These are phyloP conservation scores for Pelargonium nanum DNA, from an alignment of 345 rosid genomes.

Conservation along the genomic window DNA sequence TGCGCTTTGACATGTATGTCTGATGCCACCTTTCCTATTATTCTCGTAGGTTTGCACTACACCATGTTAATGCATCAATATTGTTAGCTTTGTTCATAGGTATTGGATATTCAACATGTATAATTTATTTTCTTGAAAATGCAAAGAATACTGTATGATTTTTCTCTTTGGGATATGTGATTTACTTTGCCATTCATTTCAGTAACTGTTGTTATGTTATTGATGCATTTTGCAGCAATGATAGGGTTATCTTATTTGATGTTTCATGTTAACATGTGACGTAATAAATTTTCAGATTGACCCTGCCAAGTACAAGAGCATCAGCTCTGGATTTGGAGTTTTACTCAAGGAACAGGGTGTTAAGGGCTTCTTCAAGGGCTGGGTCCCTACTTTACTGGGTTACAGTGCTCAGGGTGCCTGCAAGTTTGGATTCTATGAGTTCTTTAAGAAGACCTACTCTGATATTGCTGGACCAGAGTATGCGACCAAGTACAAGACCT, in stretches of 20 bases:
- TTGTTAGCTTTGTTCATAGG: too few species aligned
- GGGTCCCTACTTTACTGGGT: constrained; percentile 88
- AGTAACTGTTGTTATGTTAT: too few species aligned
- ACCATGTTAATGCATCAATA: too few species aligned
- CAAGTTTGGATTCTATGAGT: constrained; percentile 81
- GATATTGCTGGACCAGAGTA: constrained; percentile 88
- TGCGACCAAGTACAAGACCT: constrained; percentile 76
- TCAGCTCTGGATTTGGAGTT: constrained; percentile 63
- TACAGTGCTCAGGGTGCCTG: constrained; percentile 97
- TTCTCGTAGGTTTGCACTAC: too few species aligned
- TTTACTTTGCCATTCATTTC: too few species aligned
- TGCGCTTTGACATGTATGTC: too few species aligned
- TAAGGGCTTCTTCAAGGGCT: constrained; percentile 72
- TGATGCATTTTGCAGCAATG: neutral
- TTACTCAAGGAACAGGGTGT: constrained; percentile 79
- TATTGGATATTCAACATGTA: too few species aligned
- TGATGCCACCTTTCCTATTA: too few species aligned
- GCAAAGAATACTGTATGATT: too few species aligned
- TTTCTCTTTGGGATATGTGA: neutral
- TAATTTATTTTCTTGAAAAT: neutral
- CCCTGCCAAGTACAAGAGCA: constrained; percentile 75
- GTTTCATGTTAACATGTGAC: neutral
- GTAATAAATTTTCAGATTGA: constrained; percentile 44
- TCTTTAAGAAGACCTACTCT: constrained; percentile 84
- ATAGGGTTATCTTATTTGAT: neutral